A percentile compares a stretch with the other conserved stretches of the same genome.
Conservation (phyloP, 768 basidiomycete species). For the Suillus ampliporus region DNA sequence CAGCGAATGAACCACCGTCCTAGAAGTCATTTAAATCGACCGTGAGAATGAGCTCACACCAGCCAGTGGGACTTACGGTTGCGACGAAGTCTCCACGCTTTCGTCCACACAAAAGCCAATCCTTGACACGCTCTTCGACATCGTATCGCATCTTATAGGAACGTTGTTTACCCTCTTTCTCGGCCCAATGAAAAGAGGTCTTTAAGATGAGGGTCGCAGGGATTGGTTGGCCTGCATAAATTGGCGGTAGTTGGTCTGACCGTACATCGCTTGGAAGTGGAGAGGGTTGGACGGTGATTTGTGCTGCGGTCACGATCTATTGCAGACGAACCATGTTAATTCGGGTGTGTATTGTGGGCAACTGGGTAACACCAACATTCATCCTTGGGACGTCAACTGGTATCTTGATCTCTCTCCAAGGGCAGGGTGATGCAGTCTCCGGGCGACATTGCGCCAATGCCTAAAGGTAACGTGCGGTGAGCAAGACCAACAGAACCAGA, state of each 20-base stretch:
- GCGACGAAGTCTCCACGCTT: slow-evolving; percentile 86
- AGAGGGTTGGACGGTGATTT: slow-evolving; percentile 53
- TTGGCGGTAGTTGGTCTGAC: slow-evolving; percentile 39
- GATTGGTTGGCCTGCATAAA: slow-evolving; percentile 92
- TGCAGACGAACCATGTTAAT: background rate
- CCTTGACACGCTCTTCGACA: slow-evolving; percentile 77
- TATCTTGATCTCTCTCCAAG: slow-evolving; percentile 80
- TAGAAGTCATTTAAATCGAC: slow-evolving; percentile 33
- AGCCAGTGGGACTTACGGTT: slow-evolving; percentile 50
- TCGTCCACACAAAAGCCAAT: slow-evolving; percentile 89
- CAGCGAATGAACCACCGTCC: slow-evolving; percentile 64
- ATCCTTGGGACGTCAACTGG: slow-evolving; percentile 87
- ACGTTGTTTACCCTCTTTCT: slow-evolving; percentile 45
- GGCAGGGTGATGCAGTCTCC: slow-evolving; percentile 36
- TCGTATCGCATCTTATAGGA: slow-evolving; percentile 76
- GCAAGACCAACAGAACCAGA: slow-evolving; percentile 26
- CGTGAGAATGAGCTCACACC: background rate
- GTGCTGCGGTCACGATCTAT: slow-evolving; percentile 71
- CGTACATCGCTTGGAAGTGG: slow-evolving; percentile 43
- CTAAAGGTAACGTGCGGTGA: slow-evolving; percentile 37
- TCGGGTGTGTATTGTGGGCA: slow-evolving; percentile 15
- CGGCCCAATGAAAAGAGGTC: slow-evolving; percentile 82
- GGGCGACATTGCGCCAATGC: slow-evolving; percentile 47
- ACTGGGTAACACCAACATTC: slow-evolving; percentile 57
- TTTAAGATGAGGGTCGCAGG: slow-evolving; percentile 65